Percentiles rank a stretch among this genome's conserved stretches.
These are phyloP conservation scores for Gynochthodes officinalis DNA, from an alignment of 257 asterid species.

Conservation along the genomic window DNA sequence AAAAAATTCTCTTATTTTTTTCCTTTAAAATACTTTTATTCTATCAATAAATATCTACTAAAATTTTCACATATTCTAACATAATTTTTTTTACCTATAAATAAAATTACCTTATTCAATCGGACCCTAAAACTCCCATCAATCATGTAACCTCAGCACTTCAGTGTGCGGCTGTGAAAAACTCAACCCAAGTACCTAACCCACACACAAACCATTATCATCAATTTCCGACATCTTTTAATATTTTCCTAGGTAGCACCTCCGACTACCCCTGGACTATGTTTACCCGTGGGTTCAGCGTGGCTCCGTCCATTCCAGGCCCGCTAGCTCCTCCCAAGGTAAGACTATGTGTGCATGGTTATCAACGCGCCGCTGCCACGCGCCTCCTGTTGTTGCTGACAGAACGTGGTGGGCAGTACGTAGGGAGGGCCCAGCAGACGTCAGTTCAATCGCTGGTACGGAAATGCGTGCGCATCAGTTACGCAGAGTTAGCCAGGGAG, in stretches of 20 bases:
- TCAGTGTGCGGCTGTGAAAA: background rate
- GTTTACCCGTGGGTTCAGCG: background rate
- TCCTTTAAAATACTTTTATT: too few relatives aligned
- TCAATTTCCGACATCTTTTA: background rate
- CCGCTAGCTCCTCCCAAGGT: background rate
- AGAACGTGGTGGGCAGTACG: background rate
- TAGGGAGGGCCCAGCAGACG: background rate
- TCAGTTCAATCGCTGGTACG: constrained; percentile 2
- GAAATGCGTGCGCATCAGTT: constrained; percentile 17
- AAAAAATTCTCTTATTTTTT: too few relatives aligned
- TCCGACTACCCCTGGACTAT: background rate
- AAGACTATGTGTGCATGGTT: background rate
- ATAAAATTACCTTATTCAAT: too few relatives aligned
- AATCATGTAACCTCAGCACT: too few relatives aligned
- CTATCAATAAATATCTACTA: too few relatives aligned
- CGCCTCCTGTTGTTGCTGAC: constrained; percentile 4
- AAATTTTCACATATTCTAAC: too few relatives aligned
- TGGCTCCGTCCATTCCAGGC: background rate
- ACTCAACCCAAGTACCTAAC: too few relatives aligned
- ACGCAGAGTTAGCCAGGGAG: background rate
- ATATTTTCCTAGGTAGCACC: background rate
- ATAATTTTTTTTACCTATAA: too few relatives aligned
- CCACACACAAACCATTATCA: too few relatives aligned
- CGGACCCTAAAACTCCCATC: too few relatives aligned
- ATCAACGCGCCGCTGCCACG: constrained; percentile 18